phyloP scores from a whole-genome alignment of 2,329 filamentous ascomycete species.

The Curvularia sp. region DNA sequence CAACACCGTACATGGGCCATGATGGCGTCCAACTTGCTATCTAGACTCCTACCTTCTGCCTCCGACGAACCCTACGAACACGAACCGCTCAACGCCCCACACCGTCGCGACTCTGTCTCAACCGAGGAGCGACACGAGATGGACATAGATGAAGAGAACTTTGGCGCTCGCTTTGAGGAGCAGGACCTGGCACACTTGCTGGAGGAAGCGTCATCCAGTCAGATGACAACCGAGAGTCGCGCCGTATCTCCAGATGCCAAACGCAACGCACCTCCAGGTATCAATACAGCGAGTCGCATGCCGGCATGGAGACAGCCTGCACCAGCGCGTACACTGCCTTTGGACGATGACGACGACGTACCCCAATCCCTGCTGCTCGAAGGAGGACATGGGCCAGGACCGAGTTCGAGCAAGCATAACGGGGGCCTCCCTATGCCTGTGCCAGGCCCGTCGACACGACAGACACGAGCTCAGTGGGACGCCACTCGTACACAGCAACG shows the following conservation, averaged over 20 bases:
- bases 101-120: slow-evolving; percentile 35
- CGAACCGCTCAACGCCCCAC: slow-evolving; percentile 34
- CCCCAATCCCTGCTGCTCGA: slow-evolving; percentile 69
- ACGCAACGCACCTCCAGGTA: slow-evolving; percentile 38
- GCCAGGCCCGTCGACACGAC: slow-evolving; percentile 53
- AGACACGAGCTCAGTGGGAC: slow-evolving; percentile 59
- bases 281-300: slow-evolving; percentile 40
- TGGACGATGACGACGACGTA: slow-evolving; percentile 61
- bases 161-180: slow-evolving; percentile 60
- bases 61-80: slow-evolving; percentile 58
- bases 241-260: slow-evolving; percentile 46
- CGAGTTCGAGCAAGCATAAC: slow-evolving; percentile 26
- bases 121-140: slow-evolving; percentile 56
- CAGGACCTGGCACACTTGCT: slow-evolving; percentile 64
- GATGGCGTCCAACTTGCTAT: slow-evolving; percentile 63
- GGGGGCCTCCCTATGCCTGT: slow-evolving; percentile 51
- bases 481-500: slow-evolving; percentile 56
- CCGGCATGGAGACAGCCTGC: slow-evolving; percentile 49
- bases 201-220: slow-evolving; percentile 59
- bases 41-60: slow-evolving; percentile 58
- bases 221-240: slow-evolving; percentile 54
- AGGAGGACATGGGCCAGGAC: slow-evolving; percentile 51
- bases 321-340: slow-evolving; percentile 24
- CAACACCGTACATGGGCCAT: slow-evolving; percentile 36
- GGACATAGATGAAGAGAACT: slow-evolving; percentile 59